phyloP scores from a whole-genome alignment of 2,329 filamentous ascomycete species.

The Chaetothyriales sp. region DNA sequence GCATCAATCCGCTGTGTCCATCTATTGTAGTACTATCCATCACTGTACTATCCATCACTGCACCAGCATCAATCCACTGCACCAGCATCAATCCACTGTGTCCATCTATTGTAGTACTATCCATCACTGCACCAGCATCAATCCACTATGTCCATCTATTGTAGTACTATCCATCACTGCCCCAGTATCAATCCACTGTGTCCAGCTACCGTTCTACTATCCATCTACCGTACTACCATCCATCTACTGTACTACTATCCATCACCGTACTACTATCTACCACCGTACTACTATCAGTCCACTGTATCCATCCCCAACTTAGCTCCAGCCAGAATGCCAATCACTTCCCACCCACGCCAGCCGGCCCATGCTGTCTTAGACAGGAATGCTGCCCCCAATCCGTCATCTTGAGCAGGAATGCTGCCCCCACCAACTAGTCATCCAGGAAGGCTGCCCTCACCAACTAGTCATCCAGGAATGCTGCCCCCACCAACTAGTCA shows the following conservation, averaged over 20 bases:
- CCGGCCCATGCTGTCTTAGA: neutral
- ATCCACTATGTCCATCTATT: too few species aligned
- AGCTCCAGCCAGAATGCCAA: neutral
- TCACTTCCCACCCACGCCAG: neutral
- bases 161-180: too few species aligned
- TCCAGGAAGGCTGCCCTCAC: too few species aligned
- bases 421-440: conserved; percentile 27
- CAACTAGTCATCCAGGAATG: neutral
- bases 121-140: too few species aligned
- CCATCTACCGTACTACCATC: too few species aligned
- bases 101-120: neutral
- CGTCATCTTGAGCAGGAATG: neutral
- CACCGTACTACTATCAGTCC: neutral
- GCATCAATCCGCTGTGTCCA: too few species aligned
- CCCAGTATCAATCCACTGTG: too few species aligned
- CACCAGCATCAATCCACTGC: too few species aligned
- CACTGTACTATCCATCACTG: neutral
- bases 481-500: conserved; percentile 27
- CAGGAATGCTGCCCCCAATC: too few species aligned
- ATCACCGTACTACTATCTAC: too few species aligned
- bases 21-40: neutral
- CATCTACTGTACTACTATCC: too few species aligned
- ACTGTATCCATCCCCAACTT: neutral
- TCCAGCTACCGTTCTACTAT: too few species aligned
- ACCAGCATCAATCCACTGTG: neutral